Conservation (phyloP, 2,329 filamentous ascomycete genomes). For the Amylocarpus encephaloides region DNA sequence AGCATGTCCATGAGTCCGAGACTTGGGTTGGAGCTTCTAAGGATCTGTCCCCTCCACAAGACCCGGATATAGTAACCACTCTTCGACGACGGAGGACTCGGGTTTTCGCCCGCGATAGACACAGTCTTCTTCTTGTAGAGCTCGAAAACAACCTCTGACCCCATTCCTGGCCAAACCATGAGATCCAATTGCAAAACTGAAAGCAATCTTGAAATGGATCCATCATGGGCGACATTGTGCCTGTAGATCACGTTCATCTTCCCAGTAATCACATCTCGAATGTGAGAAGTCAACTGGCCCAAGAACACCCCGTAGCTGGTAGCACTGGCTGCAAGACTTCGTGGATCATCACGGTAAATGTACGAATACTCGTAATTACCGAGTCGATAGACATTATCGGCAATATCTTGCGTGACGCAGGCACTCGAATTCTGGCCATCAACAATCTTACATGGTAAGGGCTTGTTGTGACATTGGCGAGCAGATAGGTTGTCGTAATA, state of each 20-base stretch:
- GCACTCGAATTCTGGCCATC: slow-evolving; percentile 39
- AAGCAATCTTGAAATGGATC: slow-evolving; percentile 60
- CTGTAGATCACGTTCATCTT: slow-evolving; percentile 47
- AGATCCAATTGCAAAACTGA: slow-evolving; percentile 63
- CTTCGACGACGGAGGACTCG: slow-evolving; percentile 3
- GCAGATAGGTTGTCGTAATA: slow-evolving; percentile 82
- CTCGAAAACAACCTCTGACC: slow-evolving; percentile 71
- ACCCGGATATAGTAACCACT: slow-evolving; percentile 53
- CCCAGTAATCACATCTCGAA: slow-evolving; percentile 47
- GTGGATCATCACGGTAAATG: slow-evolving; percentile 62
- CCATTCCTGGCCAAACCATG: slow-evolving; percentile 86
- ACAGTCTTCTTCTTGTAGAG: slow-evolving; percentile 46
- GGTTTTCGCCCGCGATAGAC: background rate
- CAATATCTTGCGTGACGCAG: slow-evolving; percentile 57
- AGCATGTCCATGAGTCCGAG: slow-evolving; percentile 69
- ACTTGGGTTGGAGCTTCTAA: slow-evolving; percentile 61
- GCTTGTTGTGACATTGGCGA: slow-evolving; percentile 67
- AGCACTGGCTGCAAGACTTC: slow-evolving; percentile 55
- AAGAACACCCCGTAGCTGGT: slow-evolving; percentile 66
- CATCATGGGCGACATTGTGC: slow-evolving; percentile 79
- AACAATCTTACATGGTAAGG: slow-evolving; percentile 60
- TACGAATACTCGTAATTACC: slow-evolving; percentile 78
- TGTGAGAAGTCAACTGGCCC: slow-evolving; percentile 61
- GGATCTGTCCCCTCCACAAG: slow-evolving; percentile 61
- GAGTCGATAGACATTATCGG: slow-evolving; percentile 66